Base-by-base conservation (phyloP, 2,329 filamentous ascomycete genomes). In the Neopestalotiopsis sp. region DNA sequence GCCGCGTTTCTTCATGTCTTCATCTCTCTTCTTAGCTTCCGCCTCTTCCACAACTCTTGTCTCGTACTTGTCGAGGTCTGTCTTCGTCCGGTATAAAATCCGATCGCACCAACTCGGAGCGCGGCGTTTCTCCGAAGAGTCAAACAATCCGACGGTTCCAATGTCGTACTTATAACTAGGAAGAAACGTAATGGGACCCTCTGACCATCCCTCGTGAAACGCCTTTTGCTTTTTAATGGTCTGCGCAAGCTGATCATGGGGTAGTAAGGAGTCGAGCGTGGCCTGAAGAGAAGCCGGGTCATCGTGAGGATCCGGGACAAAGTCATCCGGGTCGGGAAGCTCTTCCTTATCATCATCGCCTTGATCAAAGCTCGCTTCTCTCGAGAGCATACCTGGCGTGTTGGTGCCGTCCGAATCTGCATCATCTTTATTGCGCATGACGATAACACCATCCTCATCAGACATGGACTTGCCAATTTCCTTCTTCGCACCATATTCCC, bases 151-250 rank as follows among this genome's bases (percentile, higher is more conserved):
- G 40, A 97, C 89, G 38, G 92, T 97, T n/a, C 96, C 96, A 34
- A 97, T 86, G 75, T 99, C 97, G 74, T 99, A 99, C 79, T 99
- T 99, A 81, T 99, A 99, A 0, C 96, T 97, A 1, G 96, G 96
- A 17, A 98, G 79, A 76, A 99, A 99, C 1, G 89, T 89, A 68
- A 99, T 95, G 0, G 90, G 86, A 0, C 95, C 96, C 84, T 99
- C 96, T 65, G 88, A 87, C 95, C 96, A 99, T 1, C 95, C 95
- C 71, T 97, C 93, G 69, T 97, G 89, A 71, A 99, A 97, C 0
- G 91, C 90, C 77, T 92, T 96, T n/a, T 89, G 88, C 52, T 89
- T 83, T 72, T 87, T 89, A 74, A 97, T 94, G 69, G 94, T 88
- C 68, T 90, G 87, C 4, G 85, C 87, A 4, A 99, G 86, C 79